Base-by-base conservation (phyloP, 2,329 filamentous ascomycete genomes). In the Cladosporium cucumerinum region DNA sequence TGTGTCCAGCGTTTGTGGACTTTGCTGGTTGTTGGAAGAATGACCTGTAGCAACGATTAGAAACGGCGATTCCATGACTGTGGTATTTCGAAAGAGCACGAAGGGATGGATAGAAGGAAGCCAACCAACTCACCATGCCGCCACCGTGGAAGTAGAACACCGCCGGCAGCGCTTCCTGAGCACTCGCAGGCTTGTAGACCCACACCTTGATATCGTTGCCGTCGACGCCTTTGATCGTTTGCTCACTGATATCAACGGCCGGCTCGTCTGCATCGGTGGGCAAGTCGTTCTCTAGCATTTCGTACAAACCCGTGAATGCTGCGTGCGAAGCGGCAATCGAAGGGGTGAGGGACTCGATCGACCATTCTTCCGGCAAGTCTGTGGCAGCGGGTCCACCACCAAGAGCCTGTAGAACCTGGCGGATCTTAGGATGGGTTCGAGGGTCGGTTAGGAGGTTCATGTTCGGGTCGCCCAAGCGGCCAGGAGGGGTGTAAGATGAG, bases 241-340 rank as follows among this genome's bases (percentile, higher is more conserved):
- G 57, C 26, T 67, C 67, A 10, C 12, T 59, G 28, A 63, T 57
- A 18, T 60, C 51, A 26, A 71, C 60, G 2, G 67, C 66, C 6
- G 67, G 60, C 34, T 72, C 70, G 21, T 65, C 30, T 2, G 61
- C 63, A 36, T 71, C 66, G 23, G 57, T 54, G 5, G 69, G 66
- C n/a, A 71, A 32, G 21, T 71, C 66, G 32, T 93, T 95, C 80
- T 92, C 95, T 71, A 90, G 86, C 69, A 82, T 79, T 72, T 97
- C 90, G 92, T 93, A 97, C 74, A 96, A 90, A 74, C 85, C 82
- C 85, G 68, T 71, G 61, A 68, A 67, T 69, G 48, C 52, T n/a
- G 25, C 36, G 43, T 66, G 43, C 16, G 23, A 21, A 16, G 64
- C 65, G 12, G 14, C 57, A 3, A 69, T 39, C 8, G 43, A 10